Evolutionary conservation across 2,329 filamentous ascomycete genomes (phyloP).

Genomic region (Claviceps africana): DNA sequence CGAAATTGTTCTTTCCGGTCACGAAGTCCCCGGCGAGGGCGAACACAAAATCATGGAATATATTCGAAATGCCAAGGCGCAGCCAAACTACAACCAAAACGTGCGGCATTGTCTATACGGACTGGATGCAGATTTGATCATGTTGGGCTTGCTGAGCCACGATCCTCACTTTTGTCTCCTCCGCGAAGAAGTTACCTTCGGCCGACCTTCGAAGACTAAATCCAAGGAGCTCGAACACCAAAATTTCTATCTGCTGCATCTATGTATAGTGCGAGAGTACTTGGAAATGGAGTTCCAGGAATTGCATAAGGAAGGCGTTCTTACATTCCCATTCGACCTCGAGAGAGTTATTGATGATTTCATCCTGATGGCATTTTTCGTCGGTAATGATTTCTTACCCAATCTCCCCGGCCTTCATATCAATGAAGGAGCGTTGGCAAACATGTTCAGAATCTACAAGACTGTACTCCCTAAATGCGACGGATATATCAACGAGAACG

Average conservation of each 20-base stretch:
- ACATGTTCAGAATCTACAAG: constrained; percentile 98
- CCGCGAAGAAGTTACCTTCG: constrained; percentile 95
- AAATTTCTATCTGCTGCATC: constrained; percentile 94
- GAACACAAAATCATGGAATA: constrained; percentile 99
- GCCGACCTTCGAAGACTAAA: constrained; percentile 72
- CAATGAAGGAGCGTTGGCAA: constrained; percentile 89
- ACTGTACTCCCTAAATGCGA: constrained; percentile 71
- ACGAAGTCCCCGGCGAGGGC: constrained; percentile 94
- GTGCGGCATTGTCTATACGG: constrained; percentile 95
- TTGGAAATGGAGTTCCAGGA: constrained; percentile 95
- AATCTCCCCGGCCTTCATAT: constrained; percentile 95
- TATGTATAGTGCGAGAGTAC: constrained; percentile 96
- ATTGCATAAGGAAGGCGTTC: constrained; percentile 55
- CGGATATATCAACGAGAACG: constrained; percentile 93
- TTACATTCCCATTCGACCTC: constrained; percentile 77
- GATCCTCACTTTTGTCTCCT: constrained; percentile 96
- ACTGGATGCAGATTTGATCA: constrained; percentile 93
- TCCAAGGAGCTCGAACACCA: constrained; percentile 96
- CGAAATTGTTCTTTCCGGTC: constrained; percentile 88
- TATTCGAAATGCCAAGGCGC: constrained; percentile 91
- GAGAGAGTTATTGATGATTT: constrained; percentile 98
- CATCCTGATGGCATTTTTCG: constrained; percentile 98
- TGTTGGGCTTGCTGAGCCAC: constrained; percentile 92
- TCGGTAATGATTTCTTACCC: constrained; percentile 96
- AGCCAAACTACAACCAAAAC: constrained; percentile 83